Base-by-base conservation (phyloP, 2,329 filamentous ascomycete genomes). In the Neopestalotiopsis clavispora region DNA sequence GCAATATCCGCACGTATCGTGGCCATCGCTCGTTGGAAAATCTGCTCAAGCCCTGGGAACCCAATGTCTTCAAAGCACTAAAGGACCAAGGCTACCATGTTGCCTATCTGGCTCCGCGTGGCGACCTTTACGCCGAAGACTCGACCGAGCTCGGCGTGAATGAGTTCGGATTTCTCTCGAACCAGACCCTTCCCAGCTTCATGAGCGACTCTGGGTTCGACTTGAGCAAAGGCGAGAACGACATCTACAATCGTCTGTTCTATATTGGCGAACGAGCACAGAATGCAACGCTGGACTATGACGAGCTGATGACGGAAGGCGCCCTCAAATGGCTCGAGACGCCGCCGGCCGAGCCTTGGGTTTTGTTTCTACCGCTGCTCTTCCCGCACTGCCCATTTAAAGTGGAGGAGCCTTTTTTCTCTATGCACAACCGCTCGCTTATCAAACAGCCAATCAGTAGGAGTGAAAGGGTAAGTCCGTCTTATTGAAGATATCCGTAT, bases 11-110 rank as follows among this genome's bases (percentile, higher is more conserved):
- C 83, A 85, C 65, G 82, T 85, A 14, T 79, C 74, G n/a, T 28
- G 83, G 84, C 0, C 83, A 85, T 71, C 80, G 84, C 32, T 82
- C 77, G 30, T 79, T 85, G 4, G 77, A 85, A 20, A 84, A 84
- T 49, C 77, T 85, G 9, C 80, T 85, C 71, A 85, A 85, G 70
- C 83, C 83, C 0, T 83, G 82, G 82, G 83, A 85, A 70, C 82
- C 81, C 1, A 85, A 85, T 62, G 65, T 85, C 1, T 84, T 85
- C 69, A 79, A 82, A 7, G 79, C 75, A 2, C 69, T 85, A 13
- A 83, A 82, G 64, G 82, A 84, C 56, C 71, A 73, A 0, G 84
- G 83, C 0, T 85, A 85, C 65, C 84, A 86, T 63, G 79, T 85
- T 9, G 83, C 83, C 0, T 86, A 79, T 52, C 78, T 85, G 3